Percentiles rank a stretch among this genome's conserved stretches.
Conservation (phyloP, 495 filamentous ascomycete species). For the Chaetomium tenue region DNA sequence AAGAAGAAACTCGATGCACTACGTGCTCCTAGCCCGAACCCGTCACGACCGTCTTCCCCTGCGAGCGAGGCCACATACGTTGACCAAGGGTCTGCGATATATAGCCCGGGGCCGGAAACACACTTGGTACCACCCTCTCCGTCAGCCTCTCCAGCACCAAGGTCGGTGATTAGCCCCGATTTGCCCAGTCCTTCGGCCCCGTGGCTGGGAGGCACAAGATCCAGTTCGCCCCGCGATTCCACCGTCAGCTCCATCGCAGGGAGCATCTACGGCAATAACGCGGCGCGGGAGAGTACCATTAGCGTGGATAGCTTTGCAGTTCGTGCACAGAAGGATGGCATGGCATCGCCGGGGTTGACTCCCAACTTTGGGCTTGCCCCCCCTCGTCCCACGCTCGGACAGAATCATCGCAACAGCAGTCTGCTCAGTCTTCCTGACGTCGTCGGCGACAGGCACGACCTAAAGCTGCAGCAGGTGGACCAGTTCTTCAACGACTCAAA, state of each 20-base stretch:
- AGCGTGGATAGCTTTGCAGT: conserved; percentile 43
- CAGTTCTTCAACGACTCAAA: conserved; percentile 67
- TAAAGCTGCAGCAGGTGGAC: conserved; percentile 62
- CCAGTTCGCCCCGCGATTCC: conserved; percentile 31
- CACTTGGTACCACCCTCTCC: conserved; percentile 25
- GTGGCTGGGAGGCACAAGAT: conserved; percentile 23
- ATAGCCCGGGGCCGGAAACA: conserved; percentile 26
- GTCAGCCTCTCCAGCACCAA: conserved; percentile 10
- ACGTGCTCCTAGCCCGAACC: conserved; percentile 17
- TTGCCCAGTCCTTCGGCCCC: conserved; percentile 29
- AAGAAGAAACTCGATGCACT: conserved; percentile 36
- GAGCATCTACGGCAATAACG: conserved; percentile 27
- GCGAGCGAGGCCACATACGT: conserved; percentile 20
- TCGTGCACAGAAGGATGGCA: conserved; percentile 41
- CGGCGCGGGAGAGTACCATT: conserved; percentile 37
- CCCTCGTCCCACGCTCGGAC: conserved; percentile 33
- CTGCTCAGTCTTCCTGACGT: conserved; percentile 54
- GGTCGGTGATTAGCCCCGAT: conserved; percentile 25
- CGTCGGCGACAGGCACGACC: conserved; percentile 61
- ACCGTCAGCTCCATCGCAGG: conserved; percentile 30
- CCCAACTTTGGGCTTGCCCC: conserved; percentile 30
- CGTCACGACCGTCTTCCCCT: conserved; percentile 28
- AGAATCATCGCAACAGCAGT: conserved; percentile 36
- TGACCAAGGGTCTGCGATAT: conserved; percentile 18
- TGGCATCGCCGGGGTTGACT: conserved; percentile 36